phyloP scores from a whole-genome alignment of 768 basidiomycete genomes.

The Amanita rubescens region DNA sequence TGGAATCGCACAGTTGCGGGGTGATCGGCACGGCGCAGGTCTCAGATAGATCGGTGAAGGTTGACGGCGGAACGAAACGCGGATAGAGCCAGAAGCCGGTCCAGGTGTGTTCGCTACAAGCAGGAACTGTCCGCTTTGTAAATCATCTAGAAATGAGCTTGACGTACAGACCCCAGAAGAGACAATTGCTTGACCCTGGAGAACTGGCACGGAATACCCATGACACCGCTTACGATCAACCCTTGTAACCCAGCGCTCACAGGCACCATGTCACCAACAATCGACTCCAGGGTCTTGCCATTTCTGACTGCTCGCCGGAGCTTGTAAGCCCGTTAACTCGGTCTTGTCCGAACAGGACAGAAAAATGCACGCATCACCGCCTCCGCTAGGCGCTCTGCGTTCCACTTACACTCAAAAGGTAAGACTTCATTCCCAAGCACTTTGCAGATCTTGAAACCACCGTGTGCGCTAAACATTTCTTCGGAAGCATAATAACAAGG shows the following conservation, averaged over 20 bases:
- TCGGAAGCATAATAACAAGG: background rate
- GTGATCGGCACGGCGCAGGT: constrained; percentile 35
- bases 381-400: constrained; percentile 1
- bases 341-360: constrained; percentile 40
- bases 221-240: constrained; percentile 35
- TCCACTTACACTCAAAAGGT: constrained; percentile 1
- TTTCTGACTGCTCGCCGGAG: constrained; percentile 35
- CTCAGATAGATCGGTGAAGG: constrained; percentile 34
- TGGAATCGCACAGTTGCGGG: constrained; percentile 23
- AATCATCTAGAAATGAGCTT: constrained; percentile 22
- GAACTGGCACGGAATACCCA: constrained; percentile 39
- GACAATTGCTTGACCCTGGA: constrained; percentile 30
- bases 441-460: background rate
- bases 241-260: constrained; percentile 36
- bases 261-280: constrained; percentile 35
- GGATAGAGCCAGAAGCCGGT: constrained; percentile 31
- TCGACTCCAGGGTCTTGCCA: constrained; percentile 38
- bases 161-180: constrained; percentile 41
- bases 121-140: constrained; percentile 30
- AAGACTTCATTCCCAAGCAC: background rate
- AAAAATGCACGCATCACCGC: constrained; percentile 13
- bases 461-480: background rate
- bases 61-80: constrained; percentile 36
- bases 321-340: constrained; percentile 41
- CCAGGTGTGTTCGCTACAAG: constrained; percentile 27